phyloP scores from a whole-genome alignment of 768 basidiomycete species.

The Coprinopsis strossmayeri region DNA sequence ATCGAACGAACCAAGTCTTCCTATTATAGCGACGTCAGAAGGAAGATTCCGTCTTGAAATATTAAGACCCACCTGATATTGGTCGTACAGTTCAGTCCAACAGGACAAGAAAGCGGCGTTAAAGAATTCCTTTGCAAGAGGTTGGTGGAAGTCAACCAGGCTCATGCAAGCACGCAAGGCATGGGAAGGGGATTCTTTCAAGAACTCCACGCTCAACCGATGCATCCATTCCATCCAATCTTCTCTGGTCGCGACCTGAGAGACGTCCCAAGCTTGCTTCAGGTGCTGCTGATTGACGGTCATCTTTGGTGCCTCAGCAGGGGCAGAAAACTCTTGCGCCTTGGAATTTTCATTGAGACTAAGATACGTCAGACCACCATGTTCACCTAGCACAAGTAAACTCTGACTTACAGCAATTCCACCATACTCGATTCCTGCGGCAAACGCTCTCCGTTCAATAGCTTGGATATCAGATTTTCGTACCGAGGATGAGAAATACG shows the following conservation, averaged over 20 bases:
- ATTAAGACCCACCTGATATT: conserved; percentile 74
- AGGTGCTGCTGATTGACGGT: conserved; percentile 95
- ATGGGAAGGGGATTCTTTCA: conserved; percentile 97
- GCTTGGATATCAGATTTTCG: conserved; percentile 80
- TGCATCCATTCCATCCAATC: conserved; percentile 98
- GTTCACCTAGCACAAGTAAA: no score
- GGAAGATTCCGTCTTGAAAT: neutral
- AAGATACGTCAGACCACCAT: conserved; percentile 3
- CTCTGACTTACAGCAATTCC: conserved; percentile 61
- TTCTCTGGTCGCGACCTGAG: conserved; percentile 64
- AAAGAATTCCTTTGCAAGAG: conserved; percentile 90
- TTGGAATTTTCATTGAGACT: conserved; percentile 56
- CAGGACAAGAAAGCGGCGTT: conserved; percentile 98
- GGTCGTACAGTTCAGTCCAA: conserved; percentile 93
- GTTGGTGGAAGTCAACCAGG: conserved; percentile 85
- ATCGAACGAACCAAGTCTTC: conserved; percentile 93
- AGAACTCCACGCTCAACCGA: conserved; percentile 86
- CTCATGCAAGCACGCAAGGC: conserved; percentile 96
- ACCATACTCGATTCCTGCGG: conserved; percentile 77
- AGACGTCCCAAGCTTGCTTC: conserved; percentile 93
- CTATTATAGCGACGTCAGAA: conserved; percentile 30
- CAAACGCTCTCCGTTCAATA: conserved; percentile 87
- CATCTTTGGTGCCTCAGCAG: conserved; percentile 82
- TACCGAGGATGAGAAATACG: conserved; percentile 78
- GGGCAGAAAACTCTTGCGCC: conserved; percentile 69